These are phyloP conservation scores for Macrolepiota albuminosa DNA, from an alignment of 768 basidiomycete genomes.

Conservation along the genomic window DNA sequence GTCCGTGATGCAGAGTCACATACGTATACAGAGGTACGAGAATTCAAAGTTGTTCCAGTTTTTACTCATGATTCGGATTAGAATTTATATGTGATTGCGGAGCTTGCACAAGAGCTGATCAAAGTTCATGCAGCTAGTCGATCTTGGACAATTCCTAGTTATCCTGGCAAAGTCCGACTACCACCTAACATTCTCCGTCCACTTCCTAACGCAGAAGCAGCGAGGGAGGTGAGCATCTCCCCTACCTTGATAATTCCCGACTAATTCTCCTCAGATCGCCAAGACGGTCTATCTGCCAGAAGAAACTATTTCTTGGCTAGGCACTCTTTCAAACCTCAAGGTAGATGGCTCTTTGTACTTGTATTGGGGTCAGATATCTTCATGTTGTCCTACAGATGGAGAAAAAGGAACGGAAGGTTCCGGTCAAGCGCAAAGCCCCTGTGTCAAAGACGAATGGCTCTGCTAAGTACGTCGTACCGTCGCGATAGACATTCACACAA, in stretches of 20 bases:
- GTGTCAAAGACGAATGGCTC: slow-evolving; percentile 40
- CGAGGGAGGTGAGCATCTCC: slow-evolving; percentile 45
- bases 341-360: slow-evolving; percentile 13
- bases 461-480: slow-evolving; percentile 35
- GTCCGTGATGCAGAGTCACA: slow-evolving; percentile 75
- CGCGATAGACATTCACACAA: slow-evolving; percentile 5
- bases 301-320: slow-evolving; percentile 53
- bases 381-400: slow-evolving; percentile 22
- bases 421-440: slow-evolving; percentile 52
- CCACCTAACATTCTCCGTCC: slow-evolving; percentile 79
- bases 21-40: slow-evolving; percentile 60
- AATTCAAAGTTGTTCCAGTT: background rate
- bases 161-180: slow-evolving; percentile 75
- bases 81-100: slow-evolving; percentile 86
- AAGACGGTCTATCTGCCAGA: slow-evolving; percentile 67
- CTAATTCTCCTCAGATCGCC: slow-evolving; percentile 41
- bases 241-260: background rate
- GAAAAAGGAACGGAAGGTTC: slow-evolving; percentile 44
- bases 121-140: slow-evolving; percentile 59
- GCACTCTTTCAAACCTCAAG: slow-evolving; percentile 40
- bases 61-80: slow-evolving; percentile 24
- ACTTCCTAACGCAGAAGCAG: slow-evolving; percentile 60
- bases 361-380: slow-evolving; percentile 2
- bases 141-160: slow-evolving; percentile 73
- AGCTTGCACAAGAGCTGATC: slow-evolving; percentile 86